Evolutionary conservation across 768 basidiomycete species (phyloP).

Genomic region (Macrolepiota albuminosa): DNA sequence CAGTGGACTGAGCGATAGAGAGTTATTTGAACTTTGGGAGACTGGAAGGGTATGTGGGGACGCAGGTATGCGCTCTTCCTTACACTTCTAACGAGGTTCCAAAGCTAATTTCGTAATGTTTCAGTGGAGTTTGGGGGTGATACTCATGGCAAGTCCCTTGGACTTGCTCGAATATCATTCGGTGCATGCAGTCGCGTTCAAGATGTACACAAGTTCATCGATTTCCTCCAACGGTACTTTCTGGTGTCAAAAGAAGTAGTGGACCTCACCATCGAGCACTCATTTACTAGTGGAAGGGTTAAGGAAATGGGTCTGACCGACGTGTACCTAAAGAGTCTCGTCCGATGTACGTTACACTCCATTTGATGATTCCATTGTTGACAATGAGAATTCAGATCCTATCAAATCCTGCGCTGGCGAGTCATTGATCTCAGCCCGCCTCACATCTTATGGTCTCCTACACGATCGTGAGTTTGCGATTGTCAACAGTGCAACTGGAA

Average conservation of each 20-base stretch:
- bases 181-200: constrained; percentile 10
- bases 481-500: constrained; percentile 8
- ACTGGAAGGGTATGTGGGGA: constrained; percentile 13
- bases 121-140: constrained; percentile 14
- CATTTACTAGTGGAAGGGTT: too few species aligned
- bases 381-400: constrained; percentile 4
- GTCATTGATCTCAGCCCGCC: background rate
- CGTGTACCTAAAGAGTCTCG: constrained; percentile 9
- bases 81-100: too few species aligned
- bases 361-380: background rate
- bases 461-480: constrained; percentile 13
- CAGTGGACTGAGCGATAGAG: constrained; percentile 8
- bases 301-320: background rate
- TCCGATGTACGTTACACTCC: constrained; percentile 9
- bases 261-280: background rate
- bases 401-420: constrained; percentile 16
- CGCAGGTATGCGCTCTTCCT: constrained; percentile 3
- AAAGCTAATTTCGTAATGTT: background rate
- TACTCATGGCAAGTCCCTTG: constrained; percentile 6
- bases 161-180: constrained; percentile 13
- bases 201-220: constrained; percentile 10
- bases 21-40: constrained; percentile 9
- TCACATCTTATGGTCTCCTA: constrained; percentile 9
- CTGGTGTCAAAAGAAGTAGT: constrained; percentile 5
- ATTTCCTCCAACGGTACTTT: constrained; percentile 9